phyloP scores from a whole-genome alignment of 1,139 yeast species.

The Waltiozyma solani region DNA sequence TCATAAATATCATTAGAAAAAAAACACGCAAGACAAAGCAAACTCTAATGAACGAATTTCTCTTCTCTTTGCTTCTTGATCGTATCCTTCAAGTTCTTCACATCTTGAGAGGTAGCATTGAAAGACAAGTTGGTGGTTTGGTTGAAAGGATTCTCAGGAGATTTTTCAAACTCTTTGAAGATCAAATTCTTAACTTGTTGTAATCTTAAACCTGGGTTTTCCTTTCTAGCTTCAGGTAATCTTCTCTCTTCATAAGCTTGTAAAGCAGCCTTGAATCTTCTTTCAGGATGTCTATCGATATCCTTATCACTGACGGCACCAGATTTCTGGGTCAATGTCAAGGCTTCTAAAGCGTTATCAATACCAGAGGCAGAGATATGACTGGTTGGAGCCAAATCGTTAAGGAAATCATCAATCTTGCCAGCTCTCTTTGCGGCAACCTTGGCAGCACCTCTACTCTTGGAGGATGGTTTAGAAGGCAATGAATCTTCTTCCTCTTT shows the following conservation, averaged over 20 bases:
- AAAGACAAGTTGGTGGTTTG: constrained; percentile 49
- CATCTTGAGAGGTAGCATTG: constrained; percentile 54
- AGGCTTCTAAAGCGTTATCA: constrained; percentile 72
- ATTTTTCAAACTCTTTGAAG: constrained; percentile 74
- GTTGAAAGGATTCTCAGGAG: constrained; percentile 79
- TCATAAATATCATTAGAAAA: neutral
- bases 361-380: constrained; percentile 65
- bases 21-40: neutral
- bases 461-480: constrained; percentile 48
- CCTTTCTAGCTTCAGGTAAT: constrained; percentile 64
- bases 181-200: constrained; percentile 70
- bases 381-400: constrained; percentile 25
- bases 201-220: constrained; percentile 71
- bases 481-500: constrained; percentile 56
- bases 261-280: constrained; percentile 78
- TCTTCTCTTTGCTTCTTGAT: constrained; percentile 39
- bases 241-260: constrained; percentile 65
- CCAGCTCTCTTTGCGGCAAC: constrained; percentile 54
- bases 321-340: constrained; percentile 48
- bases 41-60: constrained; percentile 7
- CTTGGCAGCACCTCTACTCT: constrained; percentile 66
- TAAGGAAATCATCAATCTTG: constrained; percentile 55
- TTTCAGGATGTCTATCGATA: constrained; percentile 80
- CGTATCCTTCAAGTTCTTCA: constrained; percentile 37
- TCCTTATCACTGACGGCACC: constrained; percentile 51